Base-by-base conservation (phyloP, 2,329 filamentous ascomycete species). In the Aspergillus fijiensis region DNA sequence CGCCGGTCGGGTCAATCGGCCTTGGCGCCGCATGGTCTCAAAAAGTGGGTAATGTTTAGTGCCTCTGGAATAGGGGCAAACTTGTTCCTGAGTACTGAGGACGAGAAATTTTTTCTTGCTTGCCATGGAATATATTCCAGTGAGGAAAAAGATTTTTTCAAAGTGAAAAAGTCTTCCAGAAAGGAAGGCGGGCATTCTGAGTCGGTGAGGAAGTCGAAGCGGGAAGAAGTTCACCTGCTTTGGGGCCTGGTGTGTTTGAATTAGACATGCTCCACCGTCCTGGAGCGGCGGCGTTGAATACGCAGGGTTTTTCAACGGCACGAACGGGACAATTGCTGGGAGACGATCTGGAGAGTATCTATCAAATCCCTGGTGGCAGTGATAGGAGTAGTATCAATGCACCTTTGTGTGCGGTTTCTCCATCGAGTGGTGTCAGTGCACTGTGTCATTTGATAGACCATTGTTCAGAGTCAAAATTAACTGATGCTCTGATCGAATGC, bases 231-330 rank as follows among this genome's bases (percentile, higher is more conserved):
- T 64, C 60, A 60, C 57, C 52, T 45, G 14, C 39, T 64, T 70
- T 65, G 69, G 61, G 53, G 58, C 49, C 57, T 71, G 70, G 71
- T 63, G 70, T 66, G 72, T 74, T 74, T 72, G 70, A 72, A 67
- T 64, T 72, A 72, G 51, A 72, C 58, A 61, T 53, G 63, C 65
- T 65, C 69, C 70, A 69, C 70, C 50, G 23, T 54, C 51, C 61
- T 67, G 65, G 62, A 62, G 65, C 63, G 67, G 63, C 67, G 67
- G 67, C 61, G 66, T 70, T 69, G 68, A 65, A 63, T 60, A 58
- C 27, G 59, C 55, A 56, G 42, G 57, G 12, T 27, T 39, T 25
- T 58, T 63, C 57, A 49, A 9, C 35, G 52, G 61, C 33, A 58
- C 51, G 21, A 53, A 42, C 23, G n/a, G 29, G 33, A 50, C 14